These are phyloP conservation scores for Polygonum aviculare DNA, from an alignment of 148 eudicot genomes.

Conservation along the genomic window DNA sequence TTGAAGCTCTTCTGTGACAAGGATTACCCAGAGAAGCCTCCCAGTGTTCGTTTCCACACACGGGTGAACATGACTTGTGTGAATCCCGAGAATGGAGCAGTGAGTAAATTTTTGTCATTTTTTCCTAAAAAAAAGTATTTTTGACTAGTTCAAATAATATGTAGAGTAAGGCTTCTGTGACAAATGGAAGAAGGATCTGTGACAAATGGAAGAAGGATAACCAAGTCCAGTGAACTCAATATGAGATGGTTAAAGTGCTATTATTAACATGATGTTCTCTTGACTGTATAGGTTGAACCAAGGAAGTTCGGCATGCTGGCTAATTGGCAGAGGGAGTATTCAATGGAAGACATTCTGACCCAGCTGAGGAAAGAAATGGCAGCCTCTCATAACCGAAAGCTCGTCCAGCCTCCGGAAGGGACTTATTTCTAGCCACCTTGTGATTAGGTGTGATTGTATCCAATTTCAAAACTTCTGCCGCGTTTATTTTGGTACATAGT, in stretches of 20 bases:
- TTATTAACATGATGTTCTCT: background rate
- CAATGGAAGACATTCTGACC: slow-evolving; percentile 50
- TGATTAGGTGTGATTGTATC: background rate
- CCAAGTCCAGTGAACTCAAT: background rate
- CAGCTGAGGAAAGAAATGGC: slow-evolving; percentile 59
- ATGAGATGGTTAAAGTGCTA: background rate
- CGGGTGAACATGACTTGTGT: slow-evolving; percentile 54
- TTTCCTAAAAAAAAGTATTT: background rate
- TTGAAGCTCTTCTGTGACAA: slow-evolving; percentile 60
- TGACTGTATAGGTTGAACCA: slow-evolving; percentile 35
- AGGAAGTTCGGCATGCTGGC: slow-evolving; percentile 49
- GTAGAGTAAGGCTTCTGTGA: background rate
- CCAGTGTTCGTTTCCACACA: slow-evolving; percentile 46
- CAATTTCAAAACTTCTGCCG: background rate
- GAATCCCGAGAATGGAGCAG: slow-evolving; percentile 41
- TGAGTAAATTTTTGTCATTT: background rate
- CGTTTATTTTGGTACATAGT: slow-evolving; percentile 2
- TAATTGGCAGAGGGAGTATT: slow-evolving; percentile 53
- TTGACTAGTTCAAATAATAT: background rate
- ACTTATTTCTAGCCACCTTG: slow-evolving; percentile 34
- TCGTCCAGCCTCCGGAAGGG: slow-evolving; percentile 55
- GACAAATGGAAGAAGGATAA: background rate
- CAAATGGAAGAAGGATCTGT: background rate
- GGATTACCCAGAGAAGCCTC: slow-evolving; percentile 55
- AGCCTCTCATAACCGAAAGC: slow-evolving; percentile 42